Conservation (phyloP, 371 early-diverging fungal genomes). For the Lichtheimia ramosa region DNA sequence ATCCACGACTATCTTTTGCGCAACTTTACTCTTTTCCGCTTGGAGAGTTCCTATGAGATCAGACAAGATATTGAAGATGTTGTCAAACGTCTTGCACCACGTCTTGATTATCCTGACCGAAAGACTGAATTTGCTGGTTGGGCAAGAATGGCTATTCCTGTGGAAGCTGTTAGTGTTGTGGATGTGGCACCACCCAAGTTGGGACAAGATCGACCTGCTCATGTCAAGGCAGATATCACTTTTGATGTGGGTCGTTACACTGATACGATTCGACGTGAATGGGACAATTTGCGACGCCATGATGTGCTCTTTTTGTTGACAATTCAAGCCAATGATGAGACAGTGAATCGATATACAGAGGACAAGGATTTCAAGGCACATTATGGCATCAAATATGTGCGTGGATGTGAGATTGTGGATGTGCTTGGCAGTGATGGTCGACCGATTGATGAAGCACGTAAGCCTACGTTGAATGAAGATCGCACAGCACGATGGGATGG, state of each 20-base stretch:
- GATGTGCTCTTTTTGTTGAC: conserved; percentile 17
- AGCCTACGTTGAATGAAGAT: conserved; percentile 44
- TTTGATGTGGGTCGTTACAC: conserved; percentile 66
- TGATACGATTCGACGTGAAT: conserved; percentile 77
- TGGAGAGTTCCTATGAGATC: conserved; percentile 82
- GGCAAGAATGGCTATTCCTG: conserved; percentile 86
- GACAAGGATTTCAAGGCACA: conserved; percentile 60
- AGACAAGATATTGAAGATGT: conserved; percentile 90
- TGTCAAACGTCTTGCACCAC: conserved; percentile 77
- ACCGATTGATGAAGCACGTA: conserved; percentile 56
- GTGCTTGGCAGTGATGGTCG: conserved; percentile 73
- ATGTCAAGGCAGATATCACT: conserved; percentile 77
- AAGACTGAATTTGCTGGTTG: conserved; percentile 83
- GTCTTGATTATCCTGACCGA: conserved; percentile 56
- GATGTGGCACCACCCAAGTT: conserved; percentile 79
- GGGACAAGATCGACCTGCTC: conserved; percentile 72
- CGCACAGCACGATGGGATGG: conserved; percentile 45
- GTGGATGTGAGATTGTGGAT: conserved; percentile 87
- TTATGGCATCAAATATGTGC: conserved; percentile 76
- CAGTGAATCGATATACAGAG: conserved; percentile 41
- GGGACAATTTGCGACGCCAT: conserved; percentile 82
- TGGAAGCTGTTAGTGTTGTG: conserved; percentile 63
- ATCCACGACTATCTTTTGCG: conserved; percentile 88
- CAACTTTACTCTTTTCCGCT: conserved; percentile 78
- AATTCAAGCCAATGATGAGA: conserved; percentile 43